A percentile compares a stretch with the other conserved stretches of the same genome.
Evolutionary conservation across 2,329 filamentous ascomycete genomes (phyloP).

Genomic region (Cercospora canescens): DNA sequence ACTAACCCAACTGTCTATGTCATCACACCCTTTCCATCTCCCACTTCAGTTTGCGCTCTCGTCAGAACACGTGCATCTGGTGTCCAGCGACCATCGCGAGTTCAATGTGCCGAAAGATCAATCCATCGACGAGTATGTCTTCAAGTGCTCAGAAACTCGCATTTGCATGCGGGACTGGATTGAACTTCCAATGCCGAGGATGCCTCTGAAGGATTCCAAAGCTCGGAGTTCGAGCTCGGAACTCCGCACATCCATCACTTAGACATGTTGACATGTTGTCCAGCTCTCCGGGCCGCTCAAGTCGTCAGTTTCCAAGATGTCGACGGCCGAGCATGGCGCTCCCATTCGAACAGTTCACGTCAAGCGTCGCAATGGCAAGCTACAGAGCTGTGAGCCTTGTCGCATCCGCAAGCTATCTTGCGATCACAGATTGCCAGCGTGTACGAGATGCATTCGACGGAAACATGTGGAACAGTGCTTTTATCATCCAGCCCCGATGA

Average conservation of each 20-base stretch:
- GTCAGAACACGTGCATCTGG: neutral
- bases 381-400: conserved; percentile 29
- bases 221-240: conserved; percentile 3
- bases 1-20: neutral
- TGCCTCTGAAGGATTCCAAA: neutral
- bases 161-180: neutral
- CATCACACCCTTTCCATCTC: neutral
- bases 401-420: conserved; percentile 28
- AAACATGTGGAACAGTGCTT: conserved; percentile 19
- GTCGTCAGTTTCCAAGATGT: neutral
- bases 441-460: conserved; percentile 24
- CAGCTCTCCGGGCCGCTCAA: neutral
- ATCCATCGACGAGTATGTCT: neutral
- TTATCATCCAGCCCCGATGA: conserved; percentile 30
- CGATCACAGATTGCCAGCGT: conserved; percentile 26
- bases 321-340: neutral
- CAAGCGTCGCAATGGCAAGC: conserved; percentile 28
- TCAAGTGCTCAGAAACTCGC: neutral
- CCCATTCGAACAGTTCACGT: conserved; percentile 14
- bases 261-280: neutral
- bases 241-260: neutral
- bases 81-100: neutral
- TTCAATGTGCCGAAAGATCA: neutral
- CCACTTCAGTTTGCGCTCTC: neutral
- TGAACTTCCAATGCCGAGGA: neutral